Evolutionary conservation across 768 basidiomycete species (phyloP), one percentile per base, ranked within the genome.

Genomic region (Tulasnella sp.): DNA sequence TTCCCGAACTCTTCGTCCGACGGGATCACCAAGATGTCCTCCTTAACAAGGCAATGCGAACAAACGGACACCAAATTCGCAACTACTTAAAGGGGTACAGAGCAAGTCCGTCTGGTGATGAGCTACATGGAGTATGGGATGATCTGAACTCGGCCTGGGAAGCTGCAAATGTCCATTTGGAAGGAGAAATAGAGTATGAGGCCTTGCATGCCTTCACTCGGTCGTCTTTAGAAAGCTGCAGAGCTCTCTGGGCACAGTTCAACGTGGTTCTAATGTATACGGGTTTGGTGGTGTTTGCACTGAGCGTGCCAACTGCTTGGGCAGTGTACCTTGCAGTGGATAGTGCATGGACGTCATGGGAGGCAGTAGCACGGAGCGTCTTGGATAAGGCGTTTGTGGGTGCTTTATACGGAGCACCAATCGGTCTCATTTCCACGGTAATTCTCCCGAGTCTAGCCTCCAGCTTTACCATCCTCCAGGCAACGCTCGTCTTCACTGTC

Each of bases 221-320:
- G 7, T 62, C 71, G 13, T 77, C 83, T 4, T 72, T 91, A 29
- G 66, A 72, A 1, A 74, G 73, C 2, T 92, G 92, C 60, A 81
- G 92, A 5, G 65, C 74, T 10, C 77, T 96, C 48, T 99, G 95
- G 95, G 93, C 95, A 1, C 87, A 88, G 60, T 98, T 99, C 70
- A 86, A 90, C 57, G 69, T 81, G 3, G 59, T 75, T 1, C 69
- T 86, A 12, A 96, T 98, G 73, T 64, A 68, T 3, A 67, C 82
- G 24, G 95, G 93, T 0, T 64, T 93, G 8, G 58, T 64, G 0
- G 64, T 87, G 22, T 71, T 92, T 25, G 69, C 67, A 0, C 62
- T 80, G 20, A 71, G 78, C 28, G 62, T 55, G 10, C 53, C 53
- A 15, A 29, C 39, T 12, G 82, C 52, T 67, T 69, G 8, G 60